Conservation (phyloP, 2,329 filamentous ascomycete genomes). For the Fusarium albidum region DNA sequence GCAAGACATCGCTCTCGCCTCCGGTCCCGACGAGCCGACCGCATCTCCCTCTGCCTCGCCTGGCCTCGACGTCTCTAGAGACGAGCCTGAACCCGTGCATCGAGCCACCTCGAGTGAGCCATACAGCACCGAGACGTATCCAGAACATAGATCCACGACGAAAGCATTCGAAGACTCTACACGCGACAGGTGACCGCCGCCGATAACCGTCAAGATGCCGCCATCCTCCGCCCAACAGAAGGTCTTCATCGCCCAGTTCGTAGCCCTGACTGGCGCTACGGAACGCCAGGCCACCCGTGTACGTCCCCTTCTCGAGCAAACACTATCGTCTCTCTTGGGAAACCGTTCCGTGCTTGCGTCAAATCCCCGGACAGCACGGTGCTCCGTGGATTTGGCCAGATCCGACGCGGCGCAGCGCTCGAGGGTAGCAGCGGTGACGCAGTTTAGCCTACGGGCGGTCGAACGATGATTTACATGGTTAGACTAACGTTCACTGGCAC, state of each 20-base stretch:
- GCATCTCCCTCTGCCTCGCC: slow-evolving; percentile 3
- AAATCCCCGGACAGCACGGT: slow-evolving; percentile 16
- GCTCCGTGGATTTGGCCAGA: slow-evolving; percentile 15
- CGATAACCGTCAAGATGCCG: slow-evolving; percentile 43
- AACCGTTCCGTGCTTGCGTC: slow-evolving; percentile 9
- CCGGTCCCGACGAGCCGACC: not conserved
- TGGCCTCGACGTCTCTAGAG: slow-evolving; percentile 4
- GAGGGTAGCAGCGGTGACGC: slow-evolving; percentile 32
- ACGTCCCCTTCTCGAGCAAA: slow-evolving; percentile 38
- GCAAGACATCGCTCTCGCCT: slow-evolving; percentile 3
- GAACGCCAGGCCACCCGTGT: slow-evolving; percentile 56
- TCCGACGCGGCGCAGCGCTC: slow-evolving; percentile 12
- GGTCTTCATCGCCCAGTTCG: slow-evolving; percentile 52
- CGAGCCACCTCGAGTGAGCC: slow-evolving; percentile 1
- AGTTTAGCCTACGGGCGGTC: slow-evolving; percentile 24
- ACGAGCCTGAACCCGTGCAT: slow-evolving; percentile 3
- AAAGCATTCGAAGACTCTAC: not conserved
- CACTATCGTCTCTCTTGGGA: not conserved
- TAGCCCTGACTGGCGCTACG: slow-evolving; percentile 52
- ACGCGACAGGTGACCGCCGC: not conserved
- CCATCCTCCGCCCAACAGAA: slow-evolving; percentile 50
- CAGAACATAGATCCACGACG: not conserved
- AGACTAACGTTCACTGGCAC: slow-evolving; percentile 36
- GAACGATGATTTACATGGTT: slow-evolving; percentile 19
- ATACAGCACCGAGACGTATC: slow-evolving; percentile 1